Base-by-base conservation (phyloP, 495 filamentous ascomycete genomes). In the Xeromyces bisporus region DNA sequence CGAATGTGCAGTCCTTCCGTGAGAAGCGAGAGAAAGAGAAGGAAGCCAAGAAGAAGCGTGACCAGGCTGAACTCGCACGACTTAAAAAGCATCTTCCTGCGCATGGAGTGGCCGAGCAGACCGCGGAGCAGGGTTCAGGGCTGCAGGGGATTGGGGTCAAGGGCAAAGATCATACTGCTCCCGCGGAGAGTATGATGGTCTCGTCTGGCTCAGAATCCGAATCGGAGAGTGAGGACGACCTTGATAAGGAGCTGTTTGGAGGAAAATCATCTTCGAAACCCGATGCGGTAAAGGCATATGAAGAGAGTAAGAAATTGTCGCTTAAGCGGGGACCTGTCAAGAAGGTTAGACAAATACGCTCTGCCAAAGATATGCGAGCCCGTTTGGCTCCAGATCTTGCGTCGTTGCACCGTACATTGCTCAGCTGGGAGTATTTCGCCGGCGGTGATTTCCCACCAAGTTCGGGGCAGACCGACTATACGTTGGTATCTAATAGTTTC, bases 341-440 rank as follows among this genome's bases (percentile, higher is more conserved):
- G 56, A 93, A 91, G 56, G 54, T 66, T 29, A 80, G 77, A 47
- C 64, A 80, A 10, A 53, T 71, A 27, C 67, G 87, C 17, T 85
- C 81, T 14, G 71, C 75, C 2, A 87, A 85, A 46, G 89, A 96
- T 51, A 85, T 93, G 74, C 78, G 91, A 35, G 91, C 89, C 29
- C 75, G 89, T 28, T 58, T 97, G 31, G 76, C 84, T 15, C 89
- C 89, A 6, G 83, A 93, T 41, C 74, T 97, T 47, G 76, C 85
- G 17, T 60, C 69, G 5, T 60, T 97, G 17, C 91, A 96, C 41
- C 77, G 77, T 29, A 70, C 73, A 7, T 80, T 97, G 16, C 72
- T 97, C 6, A 64, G 77, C 30, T 97, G 89, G 89, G 79, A 97
- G 39, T 89, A 83, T 42, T 94, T 91, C 46, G 79, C 91, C 38